A percentile compares a stretch with the other conserved stretches of the same genome.
These are phyloP conservation scores for Ustilago vetiveriae DNA, from an alignment of 1,284 basidiomycete species.

Conservation along the genomic window DNA sequence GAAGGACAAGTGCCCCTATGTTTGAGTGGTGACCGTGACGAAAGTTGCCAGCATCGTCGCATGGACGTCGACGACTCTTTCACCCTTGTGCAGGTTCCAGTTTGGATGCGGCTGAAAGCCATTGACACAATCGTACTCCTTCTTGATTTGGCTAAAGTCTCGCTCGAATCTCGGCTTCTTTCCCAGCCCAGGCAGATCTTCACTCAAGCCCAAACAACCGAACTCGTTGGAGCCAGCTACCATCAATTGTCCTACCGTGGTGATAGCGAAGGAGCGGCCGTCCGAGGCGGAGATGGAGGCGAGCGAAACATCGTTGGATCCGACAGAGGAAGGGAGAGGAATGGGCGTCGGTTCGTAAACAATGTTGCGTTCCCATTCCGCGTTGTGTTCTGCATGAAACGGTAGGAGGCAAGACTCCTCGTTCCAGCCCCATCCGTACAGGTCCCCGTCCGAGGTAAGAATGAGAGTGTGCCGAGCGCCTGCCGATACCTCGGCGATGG, in stretches of 20 bases:
- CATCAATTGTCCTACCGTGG: not conserved
- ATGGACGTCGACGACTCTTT: constrained; percentile 12
- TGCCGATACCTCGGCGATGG: constrained; percentile 2
- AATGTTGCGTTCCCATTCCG: constrained; percentile 6
- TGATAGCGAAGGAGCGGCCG: constrained; percentile 10
- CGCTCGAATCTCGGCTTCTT: constrained; percentile 17
- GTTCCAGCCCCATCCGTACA: constrained; percentile 50
- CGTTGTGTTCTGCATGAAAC: not conserved
- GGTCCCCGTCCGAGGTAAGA: constrained; percentile 13
- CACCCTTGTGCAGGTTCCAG: not conserved
- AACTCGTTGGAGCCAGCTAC: constrained; percentile 22
- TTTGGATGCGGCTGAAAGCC: constrained; percentile 16
- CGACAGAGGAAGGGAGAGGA: not conserved
- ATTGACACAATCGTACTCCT: constrained; percentile 22
- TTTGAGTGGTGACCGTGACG: constrained; percentile 4
- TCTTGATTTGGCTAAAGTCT: constrained; percentile 30
- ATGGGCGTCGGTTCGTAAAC: constrained; percentile 15
- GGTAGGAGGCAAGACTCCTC: constrained; percentile 16
- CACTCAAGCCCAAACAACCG: constrained; percentile 4
- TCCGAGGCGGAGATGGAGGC: constrained; percentile 1
- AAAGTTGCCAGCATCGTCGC: constrained; percentile 19
- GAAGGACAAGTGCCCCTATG: not conserved
- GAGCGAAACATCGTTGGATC: not conserved
- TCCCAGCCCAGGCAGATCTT: not conserved
- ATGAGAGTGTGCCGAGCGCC: constrained; percentile 25